phyloP scores from a whole-genome alignment of 2,329 filamentous ascomycete species.

The Cylindrodendrum hubeiense region DNA sequence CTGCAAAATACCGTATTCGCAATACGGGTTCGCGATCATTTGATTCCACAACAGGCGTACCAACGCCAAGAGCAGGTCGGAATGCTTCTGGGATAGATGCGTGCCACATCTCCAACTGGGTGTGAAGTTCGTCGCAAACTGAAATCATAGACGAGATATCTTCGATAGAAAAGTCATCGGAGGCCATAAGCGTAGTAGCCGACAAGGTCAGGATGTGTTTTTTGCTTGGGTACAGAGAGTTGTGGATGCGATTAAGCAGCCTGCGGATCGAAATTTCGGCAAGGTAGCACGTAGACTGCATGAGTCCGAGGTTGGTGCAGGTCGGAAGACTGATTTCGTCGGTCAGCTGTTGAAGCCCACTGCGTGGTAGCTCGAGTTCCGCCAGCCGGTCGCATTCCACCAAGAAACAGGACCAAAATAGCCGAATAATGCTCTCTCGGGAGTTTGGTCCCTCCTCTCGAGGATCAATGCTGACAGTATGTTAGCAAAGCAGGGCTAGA shows the following conservation, averaged over 20 bases:
- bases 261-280: conserved; percentile 50
- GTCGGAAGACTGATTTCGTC: conserved; percentile 47
- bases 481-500: background rate
- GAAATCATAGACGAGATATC: conserved; percentile 45
- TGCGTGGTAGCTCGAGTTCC: conserved; percentile 49
- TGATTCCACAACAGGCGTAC: conserved; percentile 27
- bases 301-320: conserved; percentile 39
- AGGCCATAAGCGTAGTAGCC: conserved; percentile 39
- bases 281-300: conserved; percentile 45
- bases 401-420: conserved; percentile 50
- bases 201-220: conserved; percentile 41
- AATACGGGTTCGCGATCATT: conserved; percentile 44
- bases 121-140: conserved; percentile 47
- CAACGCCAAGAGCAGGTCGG: conserved; percentile 39
- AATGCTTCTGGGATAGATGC: conserved; percentile 47
- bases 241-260: conserved; percentile 50
- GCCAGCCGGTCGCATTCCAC: conserved; percentile 49
- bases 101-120: conserved; percentile 48
- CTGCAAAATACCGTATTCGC: conserved; percentile 49
- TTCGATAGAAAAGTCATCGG: conserved; percentile 43
- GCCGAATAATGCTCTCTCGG: conserved; percentile 37
- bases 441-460: conserved; percentile 30
- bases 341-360: conserved; percentile 47
- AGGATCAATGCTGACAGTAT: conserved; percentile 27
- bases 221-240: conserved; percentile 47